Evolutionary conservation across 1,284 basidiomycete species (phyloP), one percentile per base, ranked within the genome.

Genomic region (Naganishia sp.): DNA sequence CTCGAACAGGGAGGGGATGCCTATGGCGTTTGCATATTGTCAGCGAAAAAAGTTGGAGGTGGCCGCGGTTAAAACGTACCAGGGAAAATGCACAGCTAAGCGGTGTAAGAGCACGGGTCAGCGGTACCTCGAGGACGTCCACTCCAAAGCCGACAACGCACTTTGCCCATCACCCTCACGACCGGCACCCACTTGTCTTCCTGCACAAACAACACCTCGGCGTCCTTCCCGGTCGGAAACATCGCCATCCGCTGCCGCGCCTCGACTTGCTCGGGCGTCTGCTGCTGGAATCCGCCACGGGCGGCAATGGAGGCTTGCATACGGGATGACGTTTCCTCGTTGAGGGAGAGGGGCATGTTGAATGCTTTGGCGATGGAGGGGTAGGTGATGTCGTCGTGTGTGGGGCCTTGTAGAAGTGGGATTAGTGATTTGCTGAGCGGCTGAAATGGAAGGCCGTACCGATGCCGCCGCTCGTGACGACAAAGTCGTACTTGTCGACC

Each of bases 131-230:
- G n/a, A 42, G 53, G 6, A 66, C 39, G 23, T 52, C 16, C 49
- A 25, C 16, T 45, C 28, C 36, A 21, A 7, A 25, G 10, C 44
- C 31, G 2, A 11, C 7, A 25, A 71, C 75, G 49, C 66, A 79
- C 78, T 71, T 90, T 94, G 18, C 89, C 89, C 70, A 84, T 85
- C 10, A 95, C 82, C 23, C 92, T 84, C 0, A 93, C 86, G 1
- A 94, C 90, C 23, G 92, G 92, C 73, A 94, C 92, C 92, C 92
- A 95, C 42, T 90, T 81, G 69, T 90, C 89, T 61, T 83, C 81
- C 3, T 83, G 84, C 15, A 90, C 86, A 75, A 87, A 91, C 2
- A 94, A 75, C 21, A 88, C 84, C 75, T 93, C 90, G 0, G 87
- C 88, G n/a, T 82, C 77, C 2, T 70, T 68, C 1, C 75, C 77